Percentiles rank a stretch among this genome's conserved stretches.
Conservation (phyloP, 306 rosid species). For the Trifolium pratense region DNA sequence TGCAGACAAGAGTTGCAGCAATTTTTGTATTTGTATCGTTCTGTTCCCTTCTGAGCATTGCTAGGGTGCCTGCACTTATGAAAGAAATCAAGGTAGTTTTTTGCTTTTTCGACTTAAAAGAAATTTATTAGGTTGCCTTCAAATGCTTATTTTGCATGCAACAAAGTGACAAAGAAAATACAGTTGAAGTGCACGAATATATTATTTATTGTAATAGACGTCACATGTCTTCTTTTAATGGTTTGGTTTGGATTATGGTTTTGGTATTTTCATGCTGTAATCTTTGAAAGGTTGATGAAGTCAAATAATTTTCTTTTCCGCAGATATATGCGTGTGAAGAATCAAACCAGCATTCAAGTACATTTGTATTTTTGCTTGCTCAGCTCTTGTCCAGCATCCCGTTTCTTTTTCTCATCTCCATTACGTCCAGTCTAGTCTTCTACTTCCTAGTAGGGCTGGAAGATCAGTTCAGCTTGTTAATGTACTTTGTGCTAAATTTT, state of each 20-base stretch:
- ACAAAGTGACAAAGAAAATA: neutral
- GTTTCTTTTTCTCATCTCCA: slow-evolving; percentile 92
- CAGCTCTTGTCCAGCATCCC: slow-evolving; percentile 98
- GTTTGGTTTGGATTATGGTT: no score
- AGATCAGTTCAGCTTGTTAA: slow-evolving; percentile 90
- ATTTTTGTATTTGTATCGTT: slow-evolving; percentile 85
- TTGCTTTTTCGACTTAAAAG: neutral
- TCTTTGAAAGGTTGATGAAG: slow-evolving; percentile 11
- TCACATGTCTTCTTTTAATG: neutral
- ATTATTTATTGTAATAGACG: neutral
- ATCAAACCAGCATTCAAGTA: slow-evolving; percentile 84
- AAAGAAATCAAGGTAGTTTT: slow-evolving; percentile 82
- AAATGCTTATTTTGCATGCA: slow-evolving; percentile 26
- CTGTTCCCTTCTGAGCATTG: slow-evolving; percentile 87
- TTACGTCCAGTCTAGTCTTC: slow-evolving; percentile 89
- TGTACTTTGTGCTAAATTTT: slow-evolving; percentile 97
- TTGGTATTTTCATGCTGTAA: neutral
- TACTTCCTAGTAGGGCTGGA: slow-evolving; percentile 87
- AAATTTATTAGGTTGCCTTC: slow-evolving; percentile 23
- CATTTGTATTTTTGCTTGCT: slow-evolving; percentile 82
- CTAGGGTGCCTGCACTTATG: slow-evolving; percentile 84
- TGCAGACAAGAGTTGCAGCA: slow-evolving; percentile 98
- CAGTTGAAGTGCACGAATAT: neutral
- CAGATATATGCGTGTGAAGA: slow-evolving; percentile 89
- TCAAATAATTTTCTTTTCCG: slow-evolving; percentile 43